A percentile compares a stretch with the other conserved stretches of the same genome.
These are phyloP conservation scores for Ampelomyces quisqualis DNA, from an alignment of 2,329 filamentous ascomycete species.

Conservation along the genomic window DNA sequence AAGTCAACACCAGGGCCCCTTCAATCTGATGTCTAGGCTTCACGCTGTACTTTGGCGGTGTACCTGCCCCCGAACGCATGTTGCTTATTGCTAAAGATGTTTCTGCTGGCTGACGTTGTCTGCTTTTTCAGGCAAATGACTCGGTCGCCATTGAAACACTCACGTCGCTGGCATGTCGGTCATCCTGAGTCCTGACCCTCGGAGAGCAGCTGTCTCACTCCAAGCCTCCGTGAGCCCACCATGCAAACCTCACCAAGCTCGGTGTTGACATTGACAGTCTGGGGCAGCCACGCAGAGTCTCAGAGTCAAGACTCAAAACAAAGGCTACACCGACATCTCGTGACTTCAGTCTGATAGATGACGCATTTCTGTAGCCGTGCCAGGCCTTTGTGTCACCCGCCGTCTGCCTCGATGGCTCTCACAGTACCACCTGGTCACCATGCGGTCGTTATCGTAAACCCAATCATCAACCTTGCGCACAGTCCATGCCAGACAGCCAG, in stretches of 20 bases:
- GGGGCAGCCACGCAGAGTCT: slow-evolving; percentile 14
- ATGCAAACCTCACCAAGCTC: slow-evolving; percentile 6
- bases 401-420: slow-evolving; percentile 2
- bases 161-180: neutral
- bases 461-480: too few species aligned
- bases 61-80: too few species aligned
- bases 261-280: slow-evolving; percentile 5
- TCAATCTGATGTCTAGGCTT: neutral
- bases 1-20: neutral
- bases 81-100: too few species aligned
- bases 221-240: neutral
- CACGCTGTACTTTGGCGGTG: too few species aligned
- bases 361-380: slow-evolving; percentile 9
- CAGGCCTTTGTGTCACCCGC: slow-evolving; percentile 13
- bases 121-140: neutral
- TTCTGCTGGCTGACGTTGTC: too few species aligned
- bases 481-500: slow-evolving; percentile 1
- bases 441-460: slow-evolving; percentile 3
- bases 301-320: slow-evolving; percentile 9
- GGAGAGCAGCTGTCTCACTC: neutral
- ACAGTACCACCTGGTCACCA: slow-evolving; percentile 10
- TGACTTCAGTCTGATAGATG: slow-evolving; percentile 5
- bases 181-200: neutral
- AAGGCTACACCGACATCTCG: slow-evolving; percentile 8
- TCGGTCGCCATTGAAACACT: neutral